Evolutionary conservation across 305 asterid genomes (phyloP), one percentile per base, ranked within the genome.

Genomic region (Ajuga reptans): DNA sequence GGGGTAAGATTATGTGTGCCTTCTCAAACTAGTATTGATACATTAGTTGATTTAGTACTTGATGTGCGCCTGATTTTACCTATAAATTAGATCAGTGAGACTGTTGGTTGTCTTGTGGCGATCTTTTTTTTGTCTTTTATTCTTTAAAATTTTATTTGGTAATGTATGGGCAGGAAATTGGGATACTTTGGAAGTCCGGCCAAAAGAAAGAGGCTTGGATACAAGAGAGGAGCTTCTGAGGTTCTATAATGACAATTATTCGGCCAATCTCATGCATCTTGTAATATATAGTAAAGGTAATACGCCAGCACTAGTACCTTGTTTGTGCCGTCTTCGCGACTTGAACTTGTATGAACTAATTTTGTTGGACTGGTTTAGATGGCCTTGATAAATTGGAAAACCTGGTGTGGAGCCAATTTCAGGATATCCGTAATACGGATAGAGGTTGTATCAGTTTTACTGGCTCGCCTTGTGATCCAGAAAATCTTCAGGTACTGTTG

Each of bases 201-300:
- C 97, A 72, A 93, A 89, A 81, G 89, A 74, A 77, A 84, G 80
- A 83, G 94, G 97, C 47, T 41, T 93, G 74, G 95, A 93, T 76
- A 90, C 97, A 37, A 87, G 96, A 77, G 64, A 79, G 71, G 95
- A 93, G 80, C 99, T 93, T 73, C 86, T 90, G 71, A 72, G 78
- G 75, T 93, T 93, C 70, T 93, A 93, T 74, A 72, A 77, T 59
- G 87, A 89, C 74, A 79, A 93, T 69, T 93, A 93, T 81, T 93
- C 99, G 4, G 95, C 99, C 56, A 93, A 90, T 78, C 87, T 86
- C 77, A 93, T 93, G 99, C 92, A 89, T 84, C 89, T 93, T 69
- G 99, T 87, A 77, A 73, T 93, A 71, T 93, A 90, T 86, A 75
- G 82, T 47, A 89, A 90, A 85, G 97, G 99, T 90, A 78, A 72